phyloP scores from a whole-genome alignment of 495 filamentous ascomycete species.

The Penicillium verhagenii region DNA sequence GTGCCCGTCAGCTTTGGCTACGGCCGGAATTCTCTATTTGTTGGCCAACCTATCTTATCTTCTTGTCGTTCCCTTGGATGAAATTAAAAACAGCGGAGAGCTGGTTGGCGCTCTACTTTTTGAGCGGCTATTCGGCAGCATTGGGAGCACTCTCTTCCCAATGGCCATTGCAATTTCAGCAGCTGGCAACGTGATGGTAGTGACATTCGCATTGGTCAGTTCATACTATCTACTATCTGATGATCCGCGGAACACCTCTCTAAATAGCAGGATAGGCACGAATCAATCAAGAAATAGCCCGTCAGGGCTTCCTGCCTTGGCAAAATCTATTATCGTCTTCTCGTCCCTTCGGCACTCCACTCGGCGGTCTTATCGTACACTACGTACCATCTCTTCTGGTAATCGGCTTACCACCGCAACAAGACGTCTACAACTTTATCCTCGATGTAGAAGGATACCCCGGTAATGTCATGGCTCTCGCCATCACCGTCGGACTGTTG shows the following conservation, averaged over 20 bases:
- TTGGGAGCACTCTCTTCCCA: constrained; percentile 59
- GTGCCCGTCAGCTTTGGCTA: constrained; percentile 59
- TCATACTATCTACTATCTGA: background rate
- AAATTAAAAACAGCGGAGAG: constrained; percentile 66
- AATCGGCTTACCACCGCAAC: constrained; percentile 60
- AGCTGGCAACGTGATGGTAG: constrained; percentile 75
- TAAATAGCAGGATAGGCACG: constrained; percentile 51
- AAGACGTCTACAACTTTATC: constrained; percentile 72
- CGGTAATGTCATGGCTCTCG: constrained; percentile 58
- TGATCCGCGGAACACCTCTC: background rate
- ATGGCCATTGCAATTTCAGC: constrained; percentile 66
- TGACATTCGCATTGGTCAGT: constrained; percentile 62
- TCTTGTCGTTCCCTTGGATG: constrained; percentile 63
- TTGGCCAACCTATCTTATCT: constrained; percentile 72
- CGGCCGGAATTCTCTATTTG: constrained; percentile 61
- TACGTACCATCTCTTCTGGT: constrained; percentile 67
- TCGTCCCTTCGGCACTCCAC: constrained; percentile 63
- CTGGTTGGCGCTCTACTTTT: constrained; percentile 69
- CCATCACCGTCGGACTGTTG: constrained; percentile 58
- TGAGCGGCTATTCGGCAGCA: constrained; percentile 59
- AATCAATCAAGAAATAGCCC: constrained; percentile 66
- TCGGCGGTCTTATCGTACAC: constrained; percentile 66
- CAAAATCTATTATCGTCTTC: constrained; percentile 61
- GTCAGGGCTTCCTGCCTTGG: constrained; percentile 69
- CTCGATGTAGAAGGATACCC: constrained; percentile 72